Evolutionary conservation across 495 filamentous ascomycete species (phyloP).

Genomic region (Podospora didyma): DNA sequence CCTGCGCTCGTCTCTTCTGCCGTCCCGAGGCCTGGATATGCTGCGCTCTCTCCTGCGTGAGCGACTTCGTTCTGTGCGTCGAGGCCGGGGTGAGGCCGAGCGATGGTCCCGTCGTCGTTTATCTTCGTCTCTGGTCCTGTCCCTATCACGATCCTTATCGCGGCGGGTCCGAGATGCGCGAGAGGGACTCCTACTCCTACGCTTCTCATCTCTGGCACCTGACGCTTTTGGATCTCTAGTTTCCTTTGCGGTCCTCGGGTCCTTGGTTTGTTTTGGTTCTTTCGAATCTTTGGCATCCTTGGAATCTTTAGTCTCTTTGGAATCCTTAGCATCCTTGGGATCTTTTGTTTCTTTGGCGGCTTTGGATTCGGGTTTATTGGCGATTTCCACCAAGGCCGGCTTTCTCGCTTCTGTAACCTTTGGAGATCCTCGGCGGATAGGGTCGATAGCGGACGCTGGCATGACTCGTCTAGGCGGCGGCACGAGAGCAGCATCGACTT

Average conservation of each 20-base stretch:
- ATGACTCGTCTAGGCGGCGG: constrained; percentile 49
- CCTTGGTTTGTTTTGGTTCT: constrained; percentile 15
- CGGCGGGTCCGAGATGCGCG: constrained; percentile 26
- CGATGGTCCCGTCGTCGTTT: constrained; percentile 20
- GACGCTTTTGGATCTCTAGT: constrained; percentile 15
- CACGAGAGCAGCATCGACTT: constrained; percentile 49
- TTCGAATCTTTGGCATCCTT: constrained; percentile 24
- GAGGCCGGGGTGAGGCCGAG: constrained; percentile 21
- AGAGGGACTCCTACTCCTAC: constrained; percentile 32
- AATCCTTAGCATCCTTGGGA: constrained; percentile 17
- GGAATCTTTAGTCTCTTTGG: constrained; percentile 15
- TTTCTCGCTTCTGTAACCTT: constrained; percentile 38
- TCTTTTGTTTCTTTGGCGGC: constrained; percentile 20
- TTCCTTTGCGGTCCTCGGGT: constrained; percentile 5
- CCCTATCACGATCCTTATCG: constrained; percentile 26
- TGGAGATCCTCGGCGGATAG: constrained; percentile 43
- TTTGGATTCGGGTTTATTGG: constrained; percentile 18
- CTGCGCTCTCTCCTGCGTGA: constrained; percentile 21
- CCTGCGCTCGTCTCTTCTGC: constrained; percentile 26
- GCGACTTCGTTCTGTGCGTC: constrained; percentile 21
- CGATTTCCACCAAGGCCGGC: constrained; percentile 16
- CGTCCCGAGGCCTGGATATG: constrained; percentile 19
- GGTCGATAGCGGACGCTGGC: constrained; percentile 53
- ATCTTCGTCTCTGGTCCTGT: constrained; percentile 21
- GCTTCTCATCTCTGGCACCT: constrained; percentile 25